Evolutionary conservation across 1,139 yeast species (phyloP).

Genomic region (Yamadazyma atlantica): DNA sequence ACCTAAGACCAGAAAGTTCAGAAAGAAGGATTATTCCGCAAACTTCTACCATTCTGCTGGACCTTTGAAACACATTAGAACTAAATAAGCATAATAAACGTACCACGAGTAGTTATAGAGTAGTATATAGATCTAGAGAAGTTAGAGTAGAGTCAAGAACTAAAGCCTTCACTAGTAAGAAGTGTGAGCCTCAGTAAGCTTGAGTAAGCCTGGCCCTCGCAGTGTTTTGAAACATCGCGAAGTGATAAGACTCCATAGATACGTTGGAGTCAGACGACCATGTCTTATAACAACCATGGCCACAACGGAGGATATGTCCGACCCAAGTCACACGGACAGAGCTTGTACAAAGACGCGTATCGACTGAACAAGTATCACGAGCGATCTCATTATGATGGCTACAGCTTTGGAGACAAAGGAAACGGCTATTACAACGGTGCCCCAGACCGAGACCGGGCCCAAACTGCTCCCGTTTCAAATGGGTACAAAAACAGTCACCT

Average conservation of each 20-base stretch:
- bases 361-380: neutral
- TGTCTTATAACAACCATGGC: slow-evolving; percentile 7
- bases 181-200: too few species aligned
- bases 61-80: slow-evolving; percentile 78
- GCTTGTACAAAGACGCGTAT: neutral
- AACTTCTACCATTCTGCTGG: slow-evolving; percentile 72
- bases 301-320: slow-evolving; percentile 2
- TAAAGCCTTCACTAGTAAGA: too few species aligned
- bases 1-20: slow-evolving; percentile 72
- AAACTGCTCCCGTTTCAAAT: too few species aligned
- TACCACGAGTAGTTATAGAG: too few species aligned
- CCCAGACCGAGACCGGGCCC: too few species aligned
- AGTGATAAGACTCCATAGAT: too few species aligned
- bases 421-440: neutral
- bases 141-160: too few species aligned
- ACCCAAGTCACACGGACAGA: slow-evolving; percentile 4
- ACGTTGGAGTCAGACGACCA: neutral
- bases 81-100: slow-evolving; percentile 48
- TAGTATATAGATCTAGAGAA: too few species aligned
- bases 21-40: slow-evolving; percentile 71
- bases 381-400: neutral
- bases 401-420: neutral
- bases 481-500: neutral
- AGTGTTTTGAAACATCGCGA: too few species aligned
- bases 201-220: too few species aligned